Evolutionary conservation across 208 protist genomes (phyloP), one percentile per base, ranked within the genome.

Genomic region (Leishmania aethiopica): DNA sequence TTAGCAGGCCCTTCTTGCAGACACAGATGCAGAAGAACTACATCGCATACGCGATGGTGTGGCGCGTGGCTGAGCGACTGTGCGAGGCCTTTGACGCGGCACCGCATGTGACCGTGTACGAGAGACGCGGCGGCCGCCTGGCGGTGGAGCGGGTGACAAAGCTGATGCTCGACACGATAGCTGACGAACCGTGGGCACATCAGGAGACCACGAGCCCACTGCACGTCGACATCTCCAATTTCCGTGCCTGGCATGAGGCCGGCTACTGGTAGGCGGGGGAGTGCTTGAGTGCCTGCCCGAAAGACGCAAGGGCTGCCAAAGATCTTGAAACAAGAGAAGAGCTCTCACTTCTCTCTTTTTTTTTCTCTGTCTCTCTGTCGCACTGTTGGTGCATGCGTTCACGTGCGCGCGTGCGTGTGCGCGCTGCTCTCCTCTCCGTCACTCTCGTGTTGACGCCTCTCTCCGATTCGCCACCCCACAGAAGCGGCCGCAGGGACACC

Each of bases 171-270:
- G 93, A 98, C 84, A 98, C 95, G 37, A 91, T 98, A 75, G 93
- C 89, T 3, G 91, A 95, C 72, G 89, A 98, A 84, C 92, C 93
- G 32, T 98, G 95, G 95, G 86, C 93, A 2, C 78, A 93, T 88
- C 71, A 91, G 62, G 92, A 96, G 53, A 72, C 86, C 19, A 96
- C 93, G 62, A 96, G 81, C 74, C 95, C 95, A 37, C 81, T 97
- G 13, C 78, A 86, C 66, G 92, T 95, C 17, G 93, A 96, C 45
- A 88, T 98, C 59, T 88, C 89, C 55, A 93, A 94, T 87, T 95
- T 96, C 85, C 93, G 95, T 64, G 92, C 93, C 22, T 96, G 92
- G 92, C 94, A 98, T 70, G 93, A 98, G 85, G 93, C 95, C 0
- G 92, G 92, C 69, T 89, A 93, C 79, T 98, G 95, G 95, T 97